Conservation (phyloP, 225 moss, liverwort and hornwort species). For the Pseudoscleropodium purum region DNA sequence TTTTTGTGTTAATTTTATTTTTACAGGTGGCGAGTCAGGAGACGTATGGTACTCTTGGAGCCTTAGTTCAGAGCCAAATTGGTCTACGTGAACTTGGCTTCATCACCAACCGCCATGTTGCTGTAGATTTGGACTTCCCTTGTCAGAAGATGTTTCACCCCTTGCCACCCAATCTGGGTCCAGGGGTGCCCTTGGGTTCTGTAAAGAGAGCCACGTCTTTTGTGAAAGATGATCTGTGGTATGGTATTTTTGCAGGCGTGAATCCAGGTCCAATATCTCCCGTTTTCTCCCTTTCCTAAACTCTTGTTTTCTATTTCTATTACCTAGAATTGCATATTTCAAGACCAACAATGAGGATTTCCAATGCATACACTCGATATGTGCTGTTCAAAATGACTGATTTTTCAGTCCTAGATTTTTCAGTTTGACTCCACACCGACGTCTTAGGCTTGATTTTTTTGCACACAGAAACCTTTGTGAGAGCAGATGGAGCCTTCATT, state of each 20-base stretch:
- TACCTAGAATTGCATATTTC: not conserved
- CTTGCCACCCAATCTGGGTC: slow-evolving; percentile 44
- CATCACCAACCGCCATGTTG: slow-evolving; percentile 50
- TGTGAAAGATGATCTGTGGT: slow-evolving; percentile 50
- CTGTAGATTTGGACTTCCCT: slow-evolving; percentile 44
- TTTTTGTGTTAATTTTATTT: not conserved
- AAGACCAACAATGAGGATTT: not conserved
- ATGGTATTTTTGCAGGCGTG: slow-evolving; percentile 34
- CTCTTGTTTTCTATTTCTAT: not conserved
- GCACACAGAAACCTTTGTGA: slow-evolving; percentile 43
- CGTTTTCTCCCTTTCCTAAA: not conserved
- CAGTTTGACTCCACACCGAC: not conserved
- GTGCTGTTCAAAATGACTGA: not conserved
- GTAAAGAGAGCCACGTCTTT: slow-evolving; percentile 48
- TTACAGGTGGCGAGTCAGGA: slow-evolving; percentile 45
- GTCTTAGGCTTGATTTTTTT: not conserved
- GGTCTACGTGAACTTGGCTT: slow-evolving; percentile 39
- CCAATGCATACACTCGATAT: not conserved
- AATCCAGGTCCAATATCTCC: slow-evolving; percentile 31
- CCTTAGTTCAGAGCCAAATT: slow-evolving; percentile 42
- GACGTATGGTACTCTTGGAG: slow-evolving; percentile 49
- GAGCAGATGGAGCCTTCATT: slow-evolving; percentile 56
- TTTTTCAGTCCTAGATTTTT: not conserved
- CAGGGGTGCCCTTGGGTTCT: slow-evolving; percentile 34
- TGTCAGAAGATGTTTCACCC: slow-evolving; percentile 52